phyloP scores from a whole-genome alignment of 768 basidiomycete species.

The Rhizopogon vinicolor region DNA sequence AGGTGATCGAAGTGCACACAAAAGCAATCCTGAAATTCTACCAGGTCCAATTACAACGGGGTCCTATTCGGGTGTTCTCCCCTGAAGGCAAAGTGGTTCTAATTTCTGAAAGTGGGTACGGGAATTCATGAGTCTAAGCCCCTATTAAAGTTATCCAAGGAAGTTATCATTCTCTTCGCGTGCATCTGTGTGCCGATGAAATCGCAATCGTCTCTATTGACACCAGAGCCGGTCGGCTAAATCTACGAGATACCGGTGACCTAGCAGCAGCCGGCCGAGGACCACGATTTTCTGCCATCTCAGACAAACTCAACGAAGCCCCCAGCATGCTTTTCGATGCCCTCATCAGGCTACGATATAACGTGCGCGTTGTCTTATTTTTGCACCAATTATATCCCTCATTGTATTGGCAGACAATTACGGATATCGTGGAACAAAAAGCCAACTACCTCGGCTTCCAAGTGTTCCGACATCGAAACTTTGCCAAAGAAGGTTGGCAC shows the following conservation, averaged over 20 bases:
- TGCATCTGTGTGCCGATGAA: slow-evolving; percentile 74
- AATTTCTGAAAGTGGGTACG: slow-evolving; percentile 46
- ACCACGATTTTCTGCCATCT: slow-evolving; percentile 54
- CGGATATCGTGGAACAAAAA: slow-evolving; percentile 79
- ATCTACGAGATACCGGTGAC: slow-evolving; percentile 76
- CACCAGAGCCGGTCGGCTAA: slow-evolving; percentile 72
- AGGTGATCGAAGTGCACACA: slow-evolving; percentile 63
- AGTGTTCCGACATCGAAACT: slow-evolving; percentile 64
- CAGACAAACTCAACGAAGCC: slow-evolving; percentile 65
- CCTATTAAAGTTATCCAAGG: slow-evolving; percentile 31
- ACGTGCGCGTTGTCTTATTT: slow-evolving; percentile 38
- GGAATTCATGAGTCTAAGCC: background rate
- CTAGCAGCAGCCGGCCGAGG: slow-evolving; percentile 71
- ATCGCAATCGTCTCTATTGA: slow-evolving; percentile 76
- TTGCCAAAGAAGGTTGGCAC: slow-evolving; percentile 54
- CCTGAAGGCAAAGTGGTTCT: slow-evolving; percentile 54
- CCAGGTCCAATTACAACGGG: slow-evolving; percentile 49
- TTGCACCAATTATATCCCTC: background rate
- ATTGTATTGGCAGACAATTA: slow-evolving; percentile 61
- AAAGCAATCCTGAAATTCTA: slow-evolving; percentile 55
- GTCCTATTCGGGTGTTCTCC: slow-evolving; percentile 54
- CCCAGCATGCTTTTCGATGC: slow-evolving; percentile 55
- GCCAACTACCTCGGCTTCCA: slow-evolving; percentile 82
- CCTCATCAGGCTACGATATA: slow-evolving; percentile 54
- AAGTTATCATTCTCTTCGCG: slow-evolving; percentile 52